Evolutionary conservation across 306 rosid species (phyloP).

Genomic region (Benincasa hispida): DNA sequence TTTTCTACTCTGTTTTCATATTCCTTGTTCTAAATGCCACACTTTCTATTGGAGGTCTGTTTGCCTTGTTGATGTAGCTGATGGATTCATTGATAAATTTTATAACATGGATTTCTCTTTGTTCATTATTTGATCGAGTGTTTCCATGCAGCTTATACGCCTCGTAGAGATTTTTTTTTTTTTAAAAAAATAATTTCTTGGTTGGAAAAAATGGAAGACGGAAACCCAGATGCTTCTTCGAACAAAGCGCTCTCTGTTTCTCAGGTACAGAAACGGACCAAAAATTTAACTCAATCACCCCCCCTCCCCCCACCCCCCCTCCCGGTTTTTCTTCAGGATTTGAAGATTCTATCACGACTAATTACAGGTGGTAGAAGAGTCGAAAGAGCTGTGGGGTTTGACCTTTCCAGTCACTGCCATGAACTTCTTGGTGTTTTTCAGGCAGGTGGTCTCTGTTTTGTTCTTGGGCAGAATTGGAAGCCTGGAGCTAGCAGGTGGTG

Average conservation of each 20-base stretch:
- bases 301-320: neutral
- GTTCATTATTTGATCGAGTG: constrained; percentile 37
- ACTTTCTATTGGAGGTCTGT: neutral
- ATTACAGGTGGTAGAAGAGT: constrained; percentile 54
- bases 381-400: constrained; percentile 70
- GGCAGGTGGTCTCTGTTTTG: constrained; percentile 64
- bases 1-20: neutral
- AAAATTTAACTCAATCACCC: neutral
- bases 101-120: neutral
- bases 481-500: constrained; percentile 92
- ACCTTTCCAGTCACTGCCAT: constrained; percentile 66
- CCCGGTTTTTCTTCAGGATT: neutral
- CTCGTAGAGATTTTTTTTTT: neutral
- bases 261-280: constrained; percentile 36
- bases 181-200: neutral
- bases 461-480: constrained; percentile 76
- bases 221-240: constrained; percentile 36
- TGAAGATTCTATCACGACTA: neutral
- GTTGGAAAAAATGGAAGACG: constrained; percentile 26
- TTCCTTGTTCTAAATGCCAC: neutral
- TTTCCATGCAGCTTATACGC: constrained; percentile 8
- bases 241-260: constrained; percentile 45
- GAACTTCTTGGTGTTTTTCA: constrained; percentile 54
- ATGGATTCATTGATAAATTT: neutral
- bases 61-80: neutral